Conservation (phyloP, 148 eudicot genomes). For the Chenopodium formosanum region DNA sequence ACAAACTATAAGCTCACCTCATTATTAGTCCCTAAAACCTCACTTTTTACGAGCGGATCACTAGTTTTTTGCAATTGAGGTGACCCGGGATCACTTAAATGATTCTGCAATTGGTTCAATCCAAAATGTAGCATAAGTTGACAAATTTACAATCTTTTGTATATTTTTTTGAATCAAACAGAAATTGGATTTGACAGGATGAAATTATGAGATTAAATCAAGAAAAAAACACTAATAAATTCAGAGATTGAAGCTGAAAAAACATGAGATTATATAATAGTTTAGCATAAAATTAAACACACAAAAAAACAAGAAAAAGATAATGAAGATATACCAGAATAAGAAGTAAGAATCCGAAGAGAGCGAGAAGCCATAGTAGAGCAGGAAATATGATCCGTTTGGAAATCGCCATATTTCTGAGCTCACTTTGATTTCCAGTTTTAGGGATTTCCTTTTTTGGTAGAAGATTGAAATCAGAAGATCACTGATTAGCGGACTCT, state of each 20-base stretch:
- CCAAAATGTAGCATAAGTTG: no score
- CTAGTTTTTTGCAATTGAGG: conserved; percentile 39
- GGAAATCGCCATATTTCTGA: conserved; percentile 29
- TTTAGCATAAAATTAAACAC: neutral
- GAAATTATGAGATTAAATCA: neutral
- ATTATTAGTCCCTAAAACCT: conserved; percentile 10
- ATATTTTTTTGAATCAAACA: neutral
- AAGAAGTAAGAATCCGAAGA: conserved; percentile 68
- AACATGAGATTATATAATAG: no score
- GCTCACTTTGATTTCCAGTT: neutral
- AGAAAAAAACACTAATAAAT: neutral
- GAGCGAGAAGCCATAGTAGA: conserved; percentile 64
- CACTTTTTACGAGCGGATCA: conserved; percentile 11
- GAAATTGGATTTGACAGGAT: neutral
- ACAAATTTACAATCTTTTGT: neutral
- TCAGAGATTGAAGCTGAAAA: neutral
- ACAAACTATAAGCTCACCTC: conserved; percentile 36
- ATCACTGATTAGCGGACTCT: no score
- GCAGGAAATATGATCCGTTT: conserved; percentile 30
- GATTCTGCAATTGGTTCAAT: conserved; percentile 42
- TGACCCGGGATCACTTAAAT: conserved; percentile 51
- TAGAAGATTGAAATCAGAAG: neutral
- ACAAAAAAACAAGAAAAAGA: neutral
- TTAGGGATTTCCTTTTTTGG: neutral
- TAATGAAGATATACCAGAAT: conserved; percentile 51